phyloP scores from a whole-genome alignment of 1,284 basidiomycete species.

The Apiotrichum gracile region DNA sequence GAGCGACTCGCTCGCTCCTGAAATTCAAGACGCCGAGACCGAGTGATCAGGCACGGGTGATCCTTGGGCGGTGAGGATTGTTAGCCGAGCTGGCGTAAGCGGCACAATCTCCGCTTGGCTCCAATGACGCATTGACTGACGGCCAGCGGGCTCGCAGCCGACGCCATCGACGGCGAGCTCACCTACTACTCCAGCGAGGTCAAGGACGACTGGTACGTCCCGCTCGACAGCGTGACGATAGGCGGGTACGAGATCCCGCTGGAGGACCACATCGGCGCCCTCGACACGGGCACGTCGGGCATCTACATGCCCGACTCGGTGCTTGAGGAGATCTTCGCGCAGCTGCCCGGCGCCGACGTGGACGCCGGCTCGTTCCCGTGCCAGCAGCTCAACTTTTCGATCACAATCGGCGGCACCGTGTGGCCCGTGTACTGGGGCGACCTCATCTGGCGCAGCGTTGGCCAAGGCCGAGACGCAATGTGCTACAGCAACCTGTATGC shows the following conservation, averaged over 20 bases:
- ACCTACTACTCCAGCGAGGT: background rate
- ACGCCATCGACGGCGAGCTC: background rate
- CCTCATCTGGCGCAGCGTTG: background rate
- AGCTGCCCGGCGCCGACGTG: background rate
- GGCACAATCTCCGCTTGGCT: no score
- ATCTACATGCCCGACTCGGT: background rate
- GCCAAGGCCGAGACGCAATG: no score
- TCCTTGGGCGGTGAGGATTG: no score
- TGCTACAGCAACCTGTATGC: background rate
- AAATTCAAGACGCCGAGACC: no score
- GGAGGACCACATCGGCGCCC: background rate
- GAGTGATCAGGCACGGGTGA: no score
- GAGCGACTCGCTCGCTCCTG: background rate
- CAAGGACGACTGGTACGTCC: background rate
- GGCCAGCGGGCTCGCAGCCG: background rate
- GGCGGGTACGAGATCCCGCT: background rate
- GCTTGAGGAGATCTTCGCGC: background rate
- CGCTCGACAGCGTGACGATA: background rate
- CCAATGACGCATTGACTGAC: no score
- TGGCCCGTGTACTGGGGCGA: background rate
- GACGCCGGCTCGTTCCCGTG: background rate
- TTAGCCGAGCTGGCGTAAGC: no score
- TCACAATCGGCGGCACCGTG: conserved; percentile 56
- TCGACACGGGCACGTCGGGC: background rate
- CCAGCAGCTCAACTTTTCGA: conserved; percentile 46